Evolutionary conservation across 345 rosid genomes (phyloP).

Genomic region (Eucalyptus tenuipes): DNA sequence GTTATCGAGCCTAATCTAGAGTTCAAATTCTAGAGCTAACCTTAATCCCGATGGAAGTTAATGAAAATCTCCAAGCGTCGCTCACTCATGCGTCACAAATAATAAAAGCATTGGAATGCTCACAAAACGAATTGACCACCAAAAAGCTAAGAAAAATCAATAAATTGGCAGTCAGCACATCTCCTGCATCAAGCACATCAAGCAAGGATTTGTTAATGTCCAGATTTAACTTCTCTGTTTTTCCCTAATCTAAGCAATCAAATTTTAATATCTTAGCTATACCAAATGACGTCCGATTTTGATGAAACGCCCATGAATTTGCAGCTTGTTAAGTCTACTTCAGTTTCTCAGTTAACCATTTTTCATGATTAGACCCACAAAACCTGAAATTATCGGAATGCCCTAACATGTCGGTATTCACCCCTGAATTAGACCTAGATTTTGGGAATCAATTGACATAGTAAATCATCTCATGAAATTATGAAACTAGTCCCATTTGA

Average conservation of each 20-base stretch:
- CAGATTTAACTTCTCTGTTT: too few relatives aligned
- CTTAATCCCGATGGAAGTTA: too few relatives aligned
- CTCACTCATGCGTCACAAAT: not conserved
- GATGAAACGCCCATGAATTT: too few relatives aligned
- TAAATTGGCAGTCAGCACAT: not conserved
- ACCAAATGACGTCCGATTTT: not conserved
- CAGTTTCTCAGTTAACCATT: too few relatives aligned
- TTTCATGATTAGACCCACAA: too few relatives aligned
- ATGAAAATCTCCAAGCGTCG: not conserved
- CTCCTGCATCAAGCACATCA: not conserved
- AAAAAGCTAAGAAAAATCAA: not conserved
- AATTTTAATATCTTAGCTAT: too few relatives aligned
- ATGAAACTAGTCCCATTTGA: not conserved
- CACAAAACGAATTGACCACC: not conserved
- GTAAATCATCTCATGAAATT: not conserved
- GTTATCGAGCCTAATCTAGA: not conserved
- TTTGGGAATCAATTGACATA: too few relatives aligned
- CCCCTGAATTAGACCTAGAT: too few relatives aligned
- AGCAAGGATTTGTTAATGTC: not conserved
- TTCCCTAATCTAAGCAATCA: too few relatives aligned
- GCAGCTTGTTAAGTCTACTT: too few relatives aligned
- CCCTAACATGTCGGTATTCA: too few relatives aligned
- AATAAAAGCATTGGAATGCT: not conserved
- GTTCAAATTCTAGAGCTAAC: not conserved
- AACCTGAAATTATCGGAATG: too few relatives aligned